Conservation (phyloP, 306 rosid species). For the Fagus sylvatica region DNA sequence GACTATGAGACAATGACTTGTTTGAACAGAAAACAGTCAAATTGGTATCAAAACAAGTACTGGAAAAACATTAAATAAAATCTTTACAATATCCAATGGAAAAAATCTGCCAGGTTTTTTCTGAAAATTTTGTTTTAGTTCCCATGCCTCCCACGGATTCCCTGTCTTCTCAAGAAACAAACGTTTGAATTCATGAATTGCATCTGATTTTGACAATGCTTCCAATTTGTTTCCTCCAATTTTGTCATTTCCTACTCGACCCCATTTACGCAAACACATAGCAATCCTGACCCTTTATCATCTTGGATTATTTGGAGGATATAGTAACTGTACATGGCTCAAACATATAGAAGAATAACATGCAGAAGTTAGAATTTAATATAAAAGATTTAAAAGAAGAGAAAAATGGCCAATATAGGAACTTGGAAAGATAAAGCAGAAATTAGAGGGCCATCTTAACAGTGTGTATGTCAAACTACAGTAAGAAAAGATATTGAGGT, state of each 20-base stretch:
- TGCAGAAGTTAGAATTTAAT: not conserved
- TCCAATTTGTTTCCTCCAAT: constrained; percentile 87
- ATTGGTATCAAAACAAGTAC: constrained; percentile 19
- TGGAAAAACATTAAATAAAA: constrained; percentile 16
- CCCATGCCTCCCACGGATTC: constrained; percentile 99
- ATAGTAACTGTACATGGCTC: constrained; percentile 60
- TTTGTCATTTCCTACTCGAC: constrained; percentile 91
- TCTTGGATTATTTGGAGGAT: constrained; percentile 91
- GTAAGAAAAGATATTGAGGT: not conserved
- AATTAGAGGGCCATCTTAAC: not conserved
- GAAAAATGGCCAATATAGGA: not conserved
- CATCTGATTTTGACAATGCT: constrained; percentile 67
- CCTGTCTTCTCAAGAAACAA: constrained; percentile 95
- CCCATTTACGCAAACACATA: constrained; percentile 95
- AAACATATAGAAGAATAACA: constrained; percentile 22
- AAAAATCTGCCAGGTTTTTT: constrained; percentile 97
- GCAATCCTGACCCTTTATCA: constrained; percentile 79
- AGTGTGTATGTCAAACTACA: too few species aligned
- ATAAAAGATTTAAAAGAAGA: not conserved
- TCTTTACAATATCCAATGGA: constrained; percentile 88
- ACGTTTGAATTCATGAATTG: constrained; percentile 74
- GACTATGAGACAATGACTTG: too few species aligned
- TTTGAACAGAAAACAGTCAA: too few species aligned
- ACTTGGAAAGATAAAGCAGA: not conserved
- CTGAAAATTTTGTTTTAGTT: constrained; percentile 63